A percentile compares a stretch with the other conserved stretches of the same genome.
Conservation (phyloP, 2,329 filamentous ascomycete species). For the Berkeleyomyces rouxiae region DNA sequence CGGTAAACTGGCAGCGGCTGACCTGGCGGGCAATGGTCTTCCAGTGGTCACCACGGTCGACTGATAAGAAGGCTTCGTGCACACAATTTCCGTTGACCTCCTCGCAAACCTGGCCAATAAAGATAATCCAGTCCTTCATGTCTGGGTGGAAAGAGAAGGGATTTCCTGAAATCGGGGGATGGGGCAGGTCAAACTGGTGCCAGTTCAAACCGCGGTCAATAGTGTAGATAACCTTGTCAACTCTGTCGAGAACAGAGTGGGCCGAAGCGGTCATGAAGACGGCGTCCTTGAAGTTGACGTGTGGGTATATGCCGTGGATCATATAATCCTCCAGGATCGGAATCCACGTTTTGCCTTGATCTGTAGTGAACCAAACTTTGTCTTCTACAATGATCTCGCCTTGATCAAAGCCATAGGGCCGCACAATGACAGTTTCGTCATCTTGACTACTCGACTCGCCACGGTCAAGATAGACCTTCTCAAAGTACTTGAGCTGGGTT, state of each 20-base stretch:
- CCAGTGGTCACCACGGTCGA: conserved; percentile 70
- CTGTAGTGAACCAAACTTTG: conserved; percentile 54
- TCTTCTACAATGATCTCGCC: conserved; percentile 26
- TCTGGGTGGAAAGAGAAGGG: conserved; percentile 68
- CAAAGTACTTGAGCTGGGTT: conserved; percentile 32
- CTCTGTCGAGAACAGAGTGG: conserved; percentile 24
- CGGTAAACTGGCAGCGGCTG: conserved; percentile 74
- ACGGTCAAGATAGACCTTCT: conserved; percentile 64
- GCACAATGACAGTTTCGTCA: conserved; percentile 56
- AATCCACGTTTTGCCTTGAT: conserved; percentile 82
- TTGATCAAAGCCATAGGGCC: conserved; percentile 25
- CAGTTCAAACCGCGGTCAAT: conserved; percentile 61
- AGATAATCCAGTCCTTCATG: conserved; percentile 79
- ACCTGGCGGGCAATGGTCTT: conserved; percentile 56
- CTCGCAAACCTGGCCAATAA: conserved; percentile 63
- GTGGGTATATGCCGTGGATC: conserved; percentile 56
- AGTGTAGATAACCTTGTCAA: conserved; percentile 52
- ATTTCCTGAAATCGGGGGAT: conserved; percentile 27
- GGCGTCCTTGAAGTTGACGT: conserved; percentile 65
- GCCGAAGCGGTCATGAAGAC: conserved; percentile 66
- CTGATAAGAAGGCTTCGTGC: conserved; percentile 57
- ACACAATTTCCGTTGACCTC: conserved; percentile 43
- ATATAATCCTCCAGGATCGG: conserved; percentile 50
- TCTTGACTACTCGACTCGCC: conserved; percentile 42
- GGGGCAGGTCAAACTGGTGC: conserved; percentile 54